Conservation (phyloP, 1,284 basidiomycete species). For the Trichosporon sp. region DNA sequence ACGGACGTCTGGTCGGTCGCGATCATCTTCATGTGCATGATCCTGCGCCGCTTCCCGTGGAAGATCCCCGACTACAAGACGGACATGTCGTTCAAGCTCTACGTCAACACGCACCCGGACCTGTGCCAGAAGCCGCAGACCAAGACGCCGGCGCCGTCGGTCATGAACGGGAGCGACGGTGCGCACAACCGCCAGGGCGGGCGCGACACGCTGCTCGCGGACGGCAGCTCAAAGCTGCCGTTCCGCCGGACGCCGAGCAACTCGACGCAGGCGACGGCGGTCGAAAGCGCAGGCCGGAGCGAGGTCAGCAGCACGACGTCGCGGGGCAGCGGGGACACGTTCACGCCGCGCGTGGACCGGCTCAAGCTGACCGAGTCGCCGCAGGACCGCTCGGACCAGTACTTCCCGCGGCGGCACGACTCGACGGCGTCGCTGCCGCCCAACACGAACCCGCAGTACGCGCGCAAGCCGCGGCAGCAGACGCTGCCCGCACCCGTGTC, state of each 20-base stretch:
- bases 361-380: slow-evolving; percentile 30
- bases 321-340: slow-evolving; percentile 26
- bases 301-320: slow-evolving; percentile 7
- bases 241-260: slow-evolving; percentile 32
- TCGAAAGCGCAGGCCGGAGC: slow-evolving; percentile 12
- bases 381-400: slow-evolving; percentile 61
- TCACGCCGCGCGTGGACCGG: slow-evolving; percentile 19
- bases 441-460: slow-evolving; percentile 10
- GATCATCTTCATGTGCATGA: slow-evolving; percentile 99
- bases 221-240: slow-evolving; percentile 41
- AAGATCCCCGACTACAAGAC: slow-evolving; percentile 93
- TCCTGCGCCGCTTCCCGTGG: slow-evolving; percentile 98
- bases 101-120: slow-evolving; percentile 88
- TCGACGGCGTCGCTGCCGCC: slow-evolving; percentile 60
- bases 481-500: slow-evolving; percentile 15
- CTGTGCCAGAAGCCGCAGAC: slow-evolving; percentile 55
- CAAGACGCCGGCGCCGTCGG: slow-evolving; percentile 41
- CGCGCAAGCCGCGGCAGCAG: slow-evolving; percentile 19
- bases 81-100: slow-evolving; percentile 85
- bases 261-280: slow-evolving; percentile 33
- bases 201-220: slow-evolving; percentile 29
- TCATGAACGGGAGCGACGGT: slow-evolving; percentile 31
- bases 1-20: slow-evolving; percentile 98
- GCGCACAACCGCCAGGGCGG: slow-evolving; percentile 18
- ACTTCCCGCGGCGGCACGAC: slow-evolving; percentile 63